phyloP scores from a whole-genome alignment of 2,329 filamentous ascomycete species.

The Aspergillus chevalieri region DNA sequence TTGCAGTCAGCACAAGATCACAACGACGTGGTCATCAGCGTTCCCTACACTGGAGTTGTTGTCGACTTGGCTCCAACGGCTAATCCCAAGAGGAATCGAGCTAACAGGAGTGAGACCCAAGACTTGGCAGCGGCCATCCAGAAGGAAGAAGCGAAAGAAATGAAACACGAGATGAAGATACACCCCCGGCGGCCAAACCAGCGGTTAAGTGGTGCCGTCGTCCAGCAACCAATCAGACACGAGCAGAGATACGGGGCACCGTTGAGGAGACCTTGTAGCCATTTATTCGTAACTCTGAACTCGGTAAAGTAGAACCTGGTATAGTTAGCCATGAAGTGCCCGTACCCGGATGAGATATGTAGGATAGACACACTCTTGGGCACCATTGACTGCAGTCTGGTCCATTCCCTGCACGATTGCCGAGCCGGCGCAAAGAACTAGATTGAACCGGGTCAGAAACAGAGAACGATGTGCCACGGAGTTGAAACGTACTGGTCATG shows the following conservation, averaged over 20 bases:
- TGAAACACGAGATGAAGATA: slow-evolving; percentile 38
- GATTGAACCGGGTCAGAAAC: neutral
- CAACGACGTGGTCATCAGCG: too few species aligned
- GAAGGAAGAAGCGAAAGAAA: slow-evolving; percentile 37
- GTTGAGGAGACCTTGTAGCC: slow-evolving; percentile 34
- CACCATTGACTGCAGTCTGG: slow-evolving; percentile 46
- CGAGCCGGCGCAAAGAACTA: slow-evolving; percentile 13
- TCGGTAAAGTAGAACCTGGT: slow-evolving; percentile 20
- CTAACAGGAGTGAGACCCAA: slow-evolving; percentile 39
- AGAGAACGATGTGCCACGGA: too few species aligned
- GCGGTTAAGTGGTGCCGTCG: slow-evolving; percentile 43
- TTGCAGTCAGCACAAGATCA: too few species aligned
- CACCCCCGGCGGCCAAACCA: slow-evolving; percentile 42
- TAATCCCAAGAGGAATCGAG: slow-evolving; percentile 38
- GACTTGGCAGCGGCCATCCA: slow-evolving; percentile 39
- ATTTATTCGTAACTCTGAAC: slow-evolving; percentile 8
- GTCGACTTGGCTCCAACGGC: slow-evolving; percentile 40
- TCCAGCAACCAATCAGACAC: slow-evolving; percentile 43
- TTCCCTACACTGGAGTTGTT: slow-evolving; percentile 36
- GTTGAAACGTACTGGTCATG: slow-evolving; percentile 28
- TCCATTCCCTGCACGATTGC: slow-evolving; percentile 52
- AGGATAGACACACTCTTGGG: slow-evolving; percentile 18
- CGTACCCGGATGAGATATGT: too few species aligned
- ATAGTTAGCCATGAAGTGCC: neutral
- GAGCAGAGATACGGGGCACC: slow-evolving; percentile 43